Conservation (phyloP, 2,329 filamentous ascomycete species). For the Mollisia scopiformis region DNA sequence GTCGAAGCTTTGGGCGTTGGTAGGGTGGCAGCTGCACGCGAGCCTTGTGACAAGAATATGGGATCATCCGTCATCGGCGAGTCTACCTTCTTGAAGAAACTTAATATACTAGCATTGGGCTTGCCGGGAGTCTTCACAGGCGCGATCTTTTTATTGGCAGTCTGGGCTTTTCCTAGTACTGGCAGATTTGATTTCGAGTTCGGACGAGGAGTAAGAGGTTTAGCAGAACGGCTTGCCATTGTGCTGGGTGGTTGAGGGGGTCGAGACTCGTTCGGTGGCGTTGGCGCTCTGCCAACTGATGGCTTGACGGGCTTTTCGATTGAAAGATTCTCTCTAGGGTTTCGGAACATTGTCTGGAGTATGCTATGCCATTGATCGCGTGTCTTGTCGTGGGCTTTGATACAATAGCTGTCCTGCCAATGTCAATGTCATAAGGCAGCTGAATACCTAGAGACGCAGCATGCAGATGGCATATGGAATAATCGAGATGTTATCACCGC, state of each 20-base stretch:
- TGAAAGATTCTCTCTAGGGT: constrained; percentile 51
- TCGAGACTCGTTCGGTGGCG: constrained; percentile 43
- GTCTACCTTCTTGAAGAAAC: constrained; percentile 73
- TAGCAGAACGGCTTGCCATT: constrained; percentile 33
- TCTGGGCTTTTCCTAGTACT: constrained; percentile 10
- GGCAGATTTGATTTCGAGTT: constrained; percentile 32
- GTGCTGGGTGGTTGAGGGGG: constrained; percentile 6
- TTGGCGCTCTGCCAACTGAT: constrained; percentile 54
- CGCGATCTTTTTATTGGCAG: constrained; percentile 26
- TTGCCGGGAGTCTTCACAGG: constrained; percentile 28
- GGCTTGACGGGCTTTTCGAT: constrained; percentile 41
- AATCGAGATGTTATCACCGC: not conserved
- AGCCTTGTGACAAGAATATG: constrained; percentile 53
- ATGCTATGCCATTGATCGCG: not conserved
- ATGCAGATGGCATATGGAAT: too few relatives aligned
- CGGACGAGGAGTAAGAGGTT: constrained; percentile 33
- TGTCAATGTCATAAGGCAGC: not conserved
- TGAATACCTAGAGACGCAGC: too few relatives aligned
- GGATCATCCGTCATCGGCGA: constrained; percentile 52
- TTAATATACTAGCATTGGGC: constrained; percentile 70
- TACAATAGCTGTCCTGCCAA: not conserved
- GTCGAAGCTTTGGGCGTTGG: constrained; percentile 11
- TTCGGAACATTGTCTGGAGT: constrained; percentile 52
- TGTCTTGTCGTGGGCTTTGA: not conserved
- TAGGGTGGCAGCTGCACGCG: constrained; percentile 21